Percentiles rank a stretch among this genome's conserved stretches.
Conservation (phyloP, 2,329 filamentous ascomycete species). For the Chaetomium globosum region DNA sequence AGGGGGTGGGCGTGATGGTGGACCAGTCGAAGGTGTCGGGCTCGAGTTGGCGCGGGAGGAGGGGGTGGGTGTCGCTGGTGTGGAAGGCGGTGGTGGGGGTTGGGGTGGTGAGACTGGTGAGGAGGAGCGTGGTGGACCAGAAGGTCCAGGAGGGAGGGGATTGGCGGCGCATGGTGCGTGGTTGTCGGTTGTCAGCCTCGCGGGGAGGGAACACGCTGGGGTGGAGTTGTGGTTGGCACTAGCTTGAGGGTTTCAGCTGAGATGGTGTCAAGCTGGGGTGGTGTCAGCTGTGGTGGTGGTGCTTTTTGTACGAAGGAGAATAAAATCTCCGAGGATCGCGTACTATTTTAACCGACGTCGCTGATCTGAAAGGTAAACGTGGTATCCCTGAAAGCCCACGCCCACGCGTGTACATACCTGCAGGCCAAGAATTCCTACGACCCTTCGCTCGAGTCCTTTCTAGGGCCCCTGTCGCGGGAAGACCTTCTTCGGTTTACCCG, state of each 20-base stretch:
- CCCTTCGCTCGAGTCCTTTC: not conserved
- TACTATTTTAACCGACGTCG: not conserved
- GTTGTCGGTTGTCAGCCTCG: not conserved
- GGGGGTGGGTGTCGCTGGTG: no score
- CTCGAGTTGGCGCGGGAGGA: not conserved
- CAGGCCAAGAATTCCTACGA: not conserved
- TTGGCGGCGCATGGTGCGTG: not conserved
- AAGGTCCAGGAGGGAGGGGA: not conserved
- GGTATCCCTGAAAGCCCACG: no score
- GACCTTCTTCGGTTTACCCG: not conserved
- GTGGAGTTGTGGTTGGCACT: not conserved
- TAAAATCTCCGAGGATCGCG: no score
- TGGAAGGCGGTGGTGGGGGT: not conserved
- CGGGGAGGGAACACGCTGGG: not conserved
- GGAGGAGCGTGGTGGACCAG: not conserved
- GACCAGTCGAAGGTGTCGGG: constrained; percentile 22
- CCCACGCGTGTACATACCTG: not conserved
- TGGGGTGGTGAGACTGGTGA: not conserved
- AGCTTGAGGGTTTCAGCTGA: not conserved
- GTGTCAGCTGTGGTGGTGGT: not conserved
- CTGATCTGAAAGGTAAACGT: not conserved
- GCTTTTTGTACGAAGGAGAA: not conserved
- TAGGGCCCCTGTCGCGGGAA: not conserved
- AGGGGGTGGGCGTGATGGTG: constrained; percentile 19
- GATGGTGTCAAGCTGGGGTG: not conserved